These are phyloP conservation scores for Aspergillus tanneri DNA, from an alignment of 2,329 filamentous ascomycete species.

Conservation along the genomic window DNA sequence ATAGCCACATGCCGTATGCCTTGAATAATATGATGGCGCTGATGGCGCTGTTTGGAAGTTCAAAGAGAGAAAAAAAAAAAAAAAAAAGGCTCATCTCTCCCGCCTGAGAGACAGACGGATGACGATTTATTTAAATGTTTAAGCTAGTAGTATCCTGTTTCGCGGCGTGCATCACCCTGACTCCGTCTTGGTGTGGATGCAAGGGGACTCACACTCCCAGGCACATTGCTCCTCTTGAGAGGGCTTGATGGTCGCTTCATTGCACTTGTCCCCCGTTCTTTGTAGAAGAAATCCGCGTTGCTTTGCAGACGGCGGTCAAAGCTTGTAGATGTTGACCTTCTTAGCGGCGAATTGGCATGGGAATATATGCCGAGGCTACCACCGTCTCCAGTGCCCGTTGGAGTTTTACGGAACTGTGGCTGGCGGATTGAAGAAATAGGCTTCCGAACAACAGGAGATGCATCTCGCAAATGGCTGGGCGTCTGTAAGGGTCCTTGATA, in stretches of 20 bases:
- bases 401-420: conserved; percentile 52
- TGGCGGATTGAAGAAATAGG: conserved; percentile 52
- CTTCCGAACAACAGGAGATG: conserved; percentile 44
- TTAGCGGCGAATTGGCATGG: conserved; percentile 77
- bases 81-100: too few relatives aligned
- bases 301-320: conserved; percentile 43
- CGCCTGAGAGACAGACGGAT: too few relatives aligned
- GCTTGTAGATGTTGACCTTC: conserved; percentile 69
- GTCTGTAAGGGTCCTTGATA: conserved; percentile 36
- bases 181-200: conserved; percentile 36
- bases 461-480: conserved; percentile 49
- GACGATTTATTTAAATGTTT: not conserved
- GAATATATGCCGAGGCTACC: conserved; percentile 78
- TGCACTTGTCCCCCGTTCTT: conserved; percentile 38
- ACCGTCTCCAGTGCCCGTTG: conserved; percentile 56
- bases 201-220: conserved; percentile 35
- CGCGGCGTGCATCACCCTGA: conserved; percentile 30
- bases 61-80: not conserved
- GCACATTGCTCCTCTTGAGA: conserved; percentile 45
- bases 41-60: not conserved
- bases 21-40: not conserved
- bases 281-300: conserved; percentile 38
- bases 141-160: conserved; percentile 31
- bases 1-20: not conserved
- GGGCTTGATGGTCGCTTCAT: conserved; percentile 42